Percentiles rank a stretch among this genome's conserved stretches.
These are phyloP conservation scores for Trebouxia gelatinosa DNA, from an alignment of 163 green algal genomes.

Conservation along the genomic window DNA sequence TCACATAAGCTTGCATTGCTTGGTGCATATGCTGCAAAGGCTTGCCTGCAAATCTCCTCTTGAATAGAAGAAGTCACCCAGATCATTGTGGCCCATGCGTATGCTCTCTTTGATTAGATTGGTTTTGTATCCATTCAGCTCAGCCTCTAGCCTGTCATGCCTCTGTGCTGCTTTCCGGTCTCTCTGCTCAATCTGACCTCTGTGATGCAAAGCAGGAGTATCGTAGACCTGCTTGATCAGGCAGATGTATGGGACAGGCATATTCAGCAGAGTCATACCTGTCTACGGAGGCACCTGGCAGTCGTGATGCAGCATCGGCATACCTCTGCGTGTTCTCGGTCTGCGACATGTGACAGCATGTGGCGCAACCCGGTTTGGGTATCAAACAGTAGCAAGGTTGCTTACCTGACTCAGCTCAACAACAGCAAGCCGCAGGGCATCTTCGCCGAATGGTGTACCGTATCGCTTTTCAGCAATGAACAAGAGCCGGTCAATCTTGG, in stretches of 20 bases:
- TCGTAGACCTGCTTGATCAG: too few species aligned
- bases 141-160: conserved; percentile 62
- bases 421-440: conserved; percentile 76
- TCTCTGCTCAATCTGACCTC: conserved; percentile 51
- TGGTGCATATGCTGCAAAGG: neutral
- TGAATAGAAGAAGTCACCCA: conserved; percentile 84
- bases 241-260: too few species aligned
- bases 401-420: conserved; percentile 72
- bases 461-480: conserved; percentile 74
- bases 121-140: conserved; percentile 70
- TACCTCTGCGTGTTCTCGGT: conserved; percentile 32
- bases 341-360: too few species aligned
- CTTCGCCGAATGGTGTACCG: conserved; percentile 64
- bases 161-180: conserved; percentile 41
- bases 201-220: conserved; percentile 21
- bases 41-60: conserved; percentile 74
- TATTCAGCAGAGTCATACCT: neutral
- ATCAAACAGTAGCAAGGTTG: neutral
- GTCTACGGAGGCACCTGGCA: neutral
- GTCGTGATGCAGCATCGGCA: too few species aligned
- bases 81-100: conserved; percentile 83
- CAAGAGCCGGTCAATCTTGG: conserved; percentile 74
- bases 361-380: too few species aligned
- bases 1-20: too few species aligned
- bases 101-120: conserved; percentile 90